Evolutionary conservation across 331 rosid genomes (phyloP).

Genomic region (Malus hybrid): DNA sequence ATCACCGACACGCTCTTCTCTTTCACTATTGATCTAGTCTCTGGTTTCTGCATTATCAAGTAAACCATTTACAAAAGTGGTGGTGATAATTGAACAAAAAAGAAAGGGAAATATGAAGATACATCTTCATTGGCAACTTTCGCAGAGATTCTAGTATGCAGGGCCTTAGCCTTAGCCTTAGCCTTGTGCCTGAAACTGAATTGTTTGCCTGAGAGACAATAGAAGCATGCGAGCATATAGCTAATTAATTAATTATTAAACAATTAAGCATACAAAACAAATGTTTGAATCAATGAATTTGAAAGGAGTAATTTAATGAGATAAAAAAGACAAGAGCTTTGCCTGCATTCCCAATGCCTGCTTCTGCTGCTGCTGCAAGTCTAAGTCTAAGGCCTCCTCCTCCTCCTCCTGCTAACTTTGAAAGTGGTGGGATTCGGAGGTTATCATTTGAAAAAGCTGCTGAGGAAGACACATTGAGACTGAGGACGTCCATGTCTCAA

Average conservation of each 20-base stretch:
- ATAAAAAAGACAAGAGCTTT: background rate
- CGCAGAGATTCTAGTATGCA: slow-evolving; percentile 18
- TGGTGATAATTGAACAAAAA: background rate
- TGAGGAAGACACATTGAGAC: background rate
- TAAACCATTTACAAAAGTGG: background rate
- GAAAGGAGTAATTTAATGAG: background rate
- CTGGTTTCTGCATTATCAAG: slow-evolving; percentile 7
- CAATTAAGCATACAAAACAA: background rate
- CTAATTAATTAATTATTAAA: too few relatives aligned
- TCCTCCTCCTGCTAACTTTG: background rate
- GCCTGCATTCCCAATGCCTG: slow-evolving; percentile 20
- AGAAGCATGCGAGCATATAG: background rate
- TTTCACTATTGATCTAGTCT: slow-evolving; percentile 19
- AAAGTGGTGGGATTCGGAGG: background rate
- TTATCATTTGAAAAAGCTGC: background rate
- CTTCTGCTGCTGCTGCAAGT: background rate
- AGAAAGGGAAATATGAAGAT: background rate
- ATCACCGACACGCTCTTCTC: slow-evolving; percentile 66
- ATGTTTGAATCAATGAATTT: background rate
- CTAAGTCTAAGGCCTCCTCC: background rate
- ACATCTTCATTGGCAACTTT: slow-evolving; percentile 20
- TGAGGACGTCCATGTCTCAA: background rate
- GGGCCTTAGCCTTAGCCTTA: background rate
- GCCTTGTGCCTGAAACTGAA: slow-evolving; percentile 11
- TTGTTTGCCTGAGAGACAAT: slow-evolving; percentile 16